Base-by-base conservation (phyloP, 306 rosid species). In the Acacia crassicarpa region DNA sequence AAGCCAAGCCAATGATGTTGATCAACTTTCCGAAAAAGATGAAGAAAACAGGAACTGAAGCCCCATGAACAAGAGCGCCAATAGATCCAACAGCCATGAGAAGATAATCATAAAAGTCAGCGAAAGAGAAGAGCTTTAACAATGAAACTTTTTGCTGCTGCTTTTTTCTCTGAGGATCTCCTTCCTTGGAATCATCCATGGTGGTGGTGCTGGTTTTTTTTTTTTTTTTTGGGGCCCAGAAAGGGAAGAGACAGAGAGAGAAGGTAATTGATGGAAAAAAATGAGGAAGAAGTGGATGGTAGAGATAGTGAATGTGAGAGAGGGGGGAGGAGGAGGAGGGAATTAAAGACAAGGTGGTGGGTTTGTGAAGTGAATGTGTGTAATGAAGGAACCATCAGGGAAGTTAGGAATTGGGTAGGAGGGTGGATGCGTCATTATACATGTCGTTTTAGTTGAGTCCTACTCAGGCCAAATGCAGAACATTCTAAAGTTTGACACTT, bases 1-100 rank as follows among this genome's bases (percentile, higher is more conserved):
- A 95, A 84, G 98, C 99, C 89, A 95, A 75, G 19, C 99, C 99
- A 22, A 95, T 92, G 76, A 95, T 68, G 76, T 95, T 95, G 30
- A 95, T 95, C 85, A 95, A 69, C 80, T 93, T 89, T 33, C 99
- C 99, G 77, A 95, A 95, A 90, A 89, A 95, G 80, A 95, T 91
- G 63, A 95, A 95, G 92, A 95, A 95, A 73, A 95, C 86, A 12
- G 99, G 99, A 38, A 95, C 95, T 8, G 99, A 91, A 77, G 95
- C 98, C 5, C 99, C 99, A 75, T 95, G 99, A 77, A 95, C 22
- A 72, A 90, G 85, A 32, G 99, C 99, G 13, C 99, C 99, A 56
- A 95, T 23, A 22, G 98, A 93, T 35, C 98, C 99, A 78, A 91
- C 1, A 2, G 65, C 80, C 98, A 95, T 95, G n/a, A 95, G 81